Evolutionary conservation across 192 early-diverging fungal genomes (phyloP).

Genomic region (Piromyces sp.): DNA sequence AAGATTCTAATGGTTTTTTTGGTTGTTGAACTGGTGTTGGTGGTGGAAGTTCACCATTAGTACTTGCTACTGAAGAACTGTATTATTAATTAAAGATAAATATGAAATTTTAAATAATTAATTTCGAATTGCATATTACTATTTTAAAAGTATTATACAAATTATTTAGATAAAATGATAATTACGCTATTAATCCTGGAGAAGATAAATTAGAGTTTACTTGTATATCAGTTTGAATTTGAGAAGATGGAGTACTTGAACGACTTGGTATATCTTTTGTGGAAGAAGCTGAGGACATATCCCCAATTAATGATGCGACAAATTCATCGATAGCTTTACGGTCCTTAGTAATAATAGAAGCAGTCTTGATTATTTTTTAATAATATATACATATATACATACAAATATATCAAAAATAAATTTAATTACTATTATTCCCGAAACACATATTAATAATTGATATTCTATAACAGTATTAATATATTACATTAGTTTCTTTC

Average conservation of each 20-base stretch:
- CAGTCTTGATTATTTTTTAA: not conserved
- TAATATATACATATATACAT: constrained; percentile 3
- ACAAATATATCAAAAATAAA: not conserved
- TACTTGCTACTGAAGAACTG: constrained; percentile 2
- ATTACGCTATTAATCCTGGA: constrained; percentile 18
- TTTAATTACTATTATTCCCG: no score
- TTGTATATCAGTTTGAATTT: constrained; percentile 23
- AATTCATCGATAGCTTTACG: constrained; percentile 69
- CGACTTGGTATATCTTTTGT: not conserved
- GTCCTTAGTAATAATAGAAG: constrained; percentile 10
- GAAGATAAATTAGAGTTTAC: constrained; percentile 15
- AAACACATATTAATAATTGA: no score
- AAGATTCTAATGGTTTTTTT: constrained; percentile 25
- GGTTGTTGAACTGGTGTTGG: constrained; percentile 8
- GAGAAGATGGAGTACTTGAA: constrained; percentile 8
- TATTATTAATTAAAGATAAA: not conserved
- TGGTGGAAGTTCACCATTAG: constrained; percentile 17
- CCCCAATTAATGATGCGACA: constrained; percentile 67
- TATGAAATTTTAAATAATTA: no score
- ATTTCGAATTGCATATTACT: no score
- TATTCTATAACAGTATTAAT: no score
- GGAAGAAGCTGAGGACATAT: constrained; percentile 20
- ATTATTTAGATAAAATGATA: constrained; percentile 7
- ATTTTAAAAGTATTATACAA: no score
- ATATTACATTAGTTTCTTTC: constrained; percentile 1